Evolutionary conservation across 192 early-diverging fungal species (phyloP).

Genomic region (Backusella australiensis): DNA sequence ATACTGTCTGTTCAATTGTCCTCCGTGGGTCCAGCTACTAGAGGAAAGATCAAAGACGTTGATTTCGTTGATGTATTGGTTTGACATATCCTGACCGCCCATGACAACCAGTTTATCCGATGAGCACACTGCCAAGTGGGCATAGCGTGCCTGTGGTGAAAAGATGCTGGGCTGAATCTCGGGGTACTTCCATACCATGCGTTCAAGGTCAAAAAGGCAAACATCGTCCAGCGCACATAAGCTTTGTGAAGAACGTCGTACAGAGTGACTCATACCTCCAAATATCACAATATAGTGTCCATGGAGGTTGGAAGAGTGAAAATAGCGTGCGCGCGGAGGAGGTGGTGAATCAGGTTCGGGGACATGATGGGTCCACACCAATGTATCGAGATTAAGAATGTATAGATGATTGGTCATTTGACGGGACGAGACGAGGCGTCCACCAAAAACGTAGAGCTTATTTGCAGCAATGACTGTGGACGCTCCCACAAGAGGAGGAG

Average conservation of each 20-base stretch:
- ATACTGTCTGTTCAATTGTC: conserved; percentile 61
- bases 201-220: conserved; percentile 54
- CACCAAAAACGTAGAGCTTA: conserved; percentile 68
- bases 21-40: conserved; percentile 56
- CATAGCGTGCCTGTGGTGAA: conserved; percentile 67
- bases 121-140: conserved; percentile 64
- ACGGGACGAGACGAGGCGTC: conserved; percentile 62
- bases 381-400: conserved; percentile 59
- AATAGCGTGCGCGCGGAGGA: conserved; percentile 58
- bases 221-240: conserved; percentile 65
- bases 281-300: conserved; percentile 61
- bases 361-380: conserved; percentile 57
- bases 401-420: conserved; percentile 72
- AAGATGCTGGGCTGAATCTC: conserved; percentile 36
- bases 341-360: conserved; percentile 34
- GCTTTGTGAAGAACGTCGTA: conserved; percentile 42
- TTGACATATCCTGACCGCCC: conserved; percentile 72
- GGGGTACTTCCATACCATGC: conserved; percentile 53
- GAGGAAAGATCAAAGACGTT: conserved; percentile 63
- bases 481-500: conserved; percentile 70
- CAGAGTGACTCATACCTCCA: conserved; percentile 72
- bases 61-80: conserved; percentile 70
- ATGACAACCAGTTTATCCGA: conserved; percentile 57
- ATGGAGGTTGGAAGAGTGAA: conserved; percentile 68
- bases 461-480: conserved; percentile 60